A percentile compares a stretch with the other conserved stretches of the same genome.
Conservation (phyloP, 768 basidiomycete species). For the Amanita phalloides region DNA sequence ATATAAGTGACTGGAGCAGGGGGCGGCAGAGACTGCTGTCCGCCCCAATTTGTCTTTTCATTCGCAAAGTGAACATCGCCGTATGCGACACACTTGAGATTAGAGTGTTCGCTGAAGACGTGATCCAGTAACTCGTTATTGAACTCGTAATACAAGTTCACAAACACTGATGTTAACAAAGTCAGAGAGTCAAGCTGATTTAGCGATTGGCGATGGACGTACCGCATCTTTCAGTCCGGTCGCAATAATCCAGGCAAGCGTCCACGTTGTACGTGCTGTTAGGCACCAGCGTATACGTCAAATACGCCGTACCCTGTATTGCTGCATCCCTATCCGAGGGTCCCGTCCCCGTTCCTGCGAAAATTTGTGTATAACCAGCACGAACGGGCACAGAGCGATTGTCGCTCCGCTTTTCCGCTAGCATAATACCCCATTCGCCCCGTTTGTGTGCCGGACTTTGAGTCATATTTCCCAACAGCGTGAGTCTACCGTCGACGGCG, state of each 20-base stretch:
- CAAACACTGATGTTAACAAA: constrained; percentile 21
- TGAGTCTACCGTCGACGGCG: constrained; percentile 31
- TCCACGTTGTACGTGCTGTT: constrained; percentile 30
- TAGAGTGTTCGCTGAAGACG: constrained; percentile 21
- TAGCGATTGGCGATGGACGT: background rate
- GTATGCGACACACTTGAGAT: constrained; percentile 38
- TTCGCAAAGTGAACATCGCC: constrained; percentile 30
- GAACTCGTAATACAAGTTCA: constrained; percentile 39
- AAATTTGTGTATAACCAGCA: constrained; percentile 23
- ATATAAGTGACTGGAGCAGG: constrained; percentile 29
- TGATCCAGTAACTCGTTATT: constrained; percentile 24
- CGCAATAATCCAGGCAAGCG: constrained; percentile 31
- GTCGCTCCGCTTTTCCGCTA: constrained; percentile 1
- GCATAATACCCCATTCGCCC: background rate
- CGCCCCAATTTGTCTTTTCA: constrained; percentile 36
- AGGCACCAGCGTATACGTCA: constrained; percentile 30
- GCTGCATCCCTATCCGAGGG: constrained; percentile 28
- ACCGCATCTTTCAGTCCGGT: constrained; percentile 29
- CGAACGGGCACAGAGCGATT: constrained; percentile 13
- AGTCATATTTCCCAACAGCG: constrained; percentile 10
- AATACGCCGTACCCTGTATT: constrained; percentile 36
- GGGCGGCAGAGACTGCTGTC: constrained; percentile 27
- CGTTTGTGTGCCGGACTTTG: background rate
- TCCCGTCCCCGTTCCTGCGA: constrained; percentile 25
- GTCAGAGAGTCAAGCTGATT: background rate